Evolutionary conservation across 2,329 filamentous ascomycete species (phyloP).

Genomic region (Alternaria arborescens): DNA sequence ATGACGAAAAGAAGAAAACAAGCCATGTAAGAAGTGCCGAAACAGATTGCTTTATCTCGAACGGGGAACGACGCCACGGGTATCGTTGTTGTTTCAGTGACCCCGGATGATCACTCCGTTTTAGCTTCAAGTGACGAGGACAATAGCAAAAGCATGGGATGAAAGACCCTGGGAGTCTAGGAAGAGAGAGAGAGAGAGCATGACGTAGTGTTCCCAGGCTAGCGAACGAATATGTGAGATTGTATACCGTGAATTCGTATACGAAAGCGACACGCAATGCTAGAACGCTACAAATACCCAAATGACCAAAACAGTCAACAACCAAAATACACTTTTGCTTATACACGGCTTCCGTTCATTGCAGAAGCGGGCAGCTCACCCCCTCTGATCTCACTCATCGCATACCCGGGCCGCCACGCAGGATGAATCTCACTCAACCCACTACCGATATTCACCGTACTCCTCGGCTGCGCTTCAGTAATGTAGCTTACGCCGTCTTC

Average conservation of each 20-base stretch:
- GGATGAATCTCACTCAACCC: slow-evolving; percentile 48
- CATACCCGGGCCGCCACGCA: slow-evolving; percentile 48
- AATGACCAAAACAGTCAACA: background rate
- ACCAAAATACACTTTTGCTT: background rate
- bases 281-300: slow-evolving; percentile 2
- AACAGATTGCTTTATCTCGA: background rate
- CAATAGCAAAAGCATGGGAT: background rate
- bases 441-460: slow-evolving; percentile 17
- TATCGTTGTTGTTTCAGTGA: background rate
- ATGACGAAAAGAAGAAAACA: background rate
- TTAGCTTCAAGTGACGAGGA: background rate
- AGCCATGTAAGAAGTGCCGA: background rate
- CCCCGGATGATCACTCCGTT: background rate
- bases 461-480: slow-evolving; percentile 66
- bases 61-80: background rate
- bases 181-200: background rate
- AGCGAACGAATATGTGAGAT: background rate
- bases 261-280: slow-evolving; percentile 1
- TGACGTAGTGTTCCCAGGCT: background rate
- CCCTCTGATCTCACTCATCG: slow-evolving; percentile 36
- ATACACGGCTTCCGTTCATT: background rate
- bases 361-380: slow-evolving; percentile 20
- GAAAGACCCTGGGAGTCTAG: background rate
- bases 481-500: slow-evolving; percentile 79
- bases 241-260: background rate